A percentile compares a stretch with the other conserved stretches of the same genome.
These are phyloP conservation scores for Pichia sp. DNA, from an alignment of 1,139 yeast genomes.

Conservation along the genomic window DNA sequence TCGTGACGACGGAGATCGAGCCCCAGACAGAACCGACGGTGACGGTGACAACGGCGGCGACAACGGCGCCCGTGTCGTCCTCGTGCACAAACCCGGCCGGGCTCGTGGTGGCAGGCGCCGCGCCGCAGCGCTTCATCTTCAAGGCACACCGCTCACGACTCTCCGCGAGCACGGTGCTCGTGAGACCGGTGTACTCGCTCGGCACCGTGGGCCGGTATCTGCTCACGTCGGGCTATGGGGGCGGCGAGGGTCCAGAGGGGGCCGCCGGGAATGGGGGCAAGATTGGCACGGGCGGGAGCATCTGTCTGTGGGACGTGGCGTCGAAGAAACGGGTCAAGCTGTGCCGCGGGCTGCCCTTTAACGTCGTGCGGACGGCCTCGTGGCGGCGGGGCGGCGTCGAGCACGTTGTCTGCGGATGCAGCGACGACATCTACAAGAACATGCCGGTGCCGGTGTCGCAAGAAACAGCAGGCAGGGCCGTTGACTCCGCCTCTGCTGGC, in stretches of 20 bases:
- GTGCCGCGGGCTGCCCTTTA: slow-evolving; percentile 45
- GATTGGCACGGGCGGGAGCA: slow-evolving; percentile 49
- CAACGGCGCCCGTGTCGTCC: slow-evolving; percentile 12
- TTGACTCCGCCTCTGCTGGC: background rate
- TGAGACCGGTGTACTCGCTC: slow-evolving; percentile 62
- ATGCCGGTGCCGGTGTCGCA: slow-evolving; percentile 20
- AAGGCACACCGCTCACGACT: slow-evolving; percentile 63
- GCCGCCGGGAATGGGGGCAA: background rate
- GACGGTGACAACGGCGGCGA: slow-evolving; percentile 15
- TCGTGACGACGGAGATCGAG: slow-evolving; percentile 45
- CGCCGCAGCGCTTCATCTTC: slow-evolving; percentile 65
- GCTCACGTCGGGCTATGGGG: slow-evolving; percentile 12
- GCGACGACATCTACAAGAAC: slow-evolving; percentile 54
- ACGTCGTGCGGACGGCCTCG: slow-evolving; percentile 11
- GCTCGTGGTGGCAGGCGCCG: slow-evolving; percentile 38
- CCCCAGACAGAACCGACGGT: slow-evolving; percentile 16
- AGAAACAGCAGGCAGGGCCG: background rate
- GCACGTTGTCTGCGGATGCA: slow-evolving; percentile 22
- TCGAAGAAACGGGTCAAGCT: slow-evolving; percentile 59
- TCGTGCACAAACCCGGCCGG: slow-evolving; percentile 15
- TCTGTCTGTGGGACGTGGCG: slow-evolving; percentile 74
- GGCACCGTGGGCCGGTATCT: slow-evolving; percentile 32
- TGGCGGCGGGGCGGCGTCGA: background rate
- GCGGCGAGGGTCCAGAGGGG: background rate
- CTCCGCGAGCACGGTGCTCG: slow-evolving; percentile 41